Evolutionary conservation across 805 yeast genomes (phyloP), one percentile per base, ranked within the genome.

Genomic region (Wickerhamomyces strasburgensis): DNA sequence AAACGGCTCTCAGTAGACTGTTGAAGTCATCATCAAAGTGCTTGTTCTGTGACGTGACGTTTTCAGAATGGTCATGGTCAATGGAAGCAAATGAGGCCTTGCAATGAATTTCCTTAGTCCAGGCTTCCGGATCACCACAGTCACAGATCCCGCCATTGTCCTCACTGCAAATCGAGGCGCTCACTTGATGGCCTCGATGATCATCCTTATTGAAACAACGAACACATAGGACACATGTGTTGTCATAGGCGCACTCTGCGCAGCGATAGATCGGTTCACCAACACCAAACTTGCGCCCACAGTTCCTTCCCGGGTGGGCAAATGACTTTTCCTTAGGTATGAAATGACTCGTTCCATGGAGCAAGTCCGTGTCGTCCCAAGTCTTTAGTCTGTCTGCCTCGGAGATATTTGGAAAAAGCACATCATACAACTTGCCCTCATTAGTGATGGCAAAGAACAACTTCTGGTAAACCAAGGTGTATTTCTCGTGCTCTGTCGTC

Each of bases 111-210:
- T 60, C 58, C 3, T 34, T 50, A 10, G 65, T 66, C 76, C 85
- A 84, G 0, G 95, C 95, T 52, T 85, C 95, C 0, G 83, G 78
- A 52, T 87, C 95, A 7, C 96, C 95, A 57, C 96, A 86, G 51
- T 86, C 96, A 27, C 59, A 55, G 16, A 55, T 39, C 16, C 89
- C 85, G 37, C 5, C 36, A 33, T 51, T 52, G 3, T 27, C 5
- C 1, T 38, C 45, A 1, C 42, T 27, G 13, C 65, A 53, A 68
- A 74, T 37, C 70, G 68, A 19, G 2, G 43, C 36, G 5, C 68
- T 61, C 7, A 84, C 84, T 42, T 74, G 74, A 52, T 84, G 95
- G 35, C 70, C 78, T 11, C 59, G 53, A 55, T 84, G 95, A 49
- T 82, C 86, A 5, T 70, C 71, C 37, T 72, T 70, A 54, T 81